Percentiles rank a stretch among this genome's conserved stretches.
phyloP scores from a whole-genome alignment of 768 basidiomycete genomes.

The Trametes sanguinea region DNA sequence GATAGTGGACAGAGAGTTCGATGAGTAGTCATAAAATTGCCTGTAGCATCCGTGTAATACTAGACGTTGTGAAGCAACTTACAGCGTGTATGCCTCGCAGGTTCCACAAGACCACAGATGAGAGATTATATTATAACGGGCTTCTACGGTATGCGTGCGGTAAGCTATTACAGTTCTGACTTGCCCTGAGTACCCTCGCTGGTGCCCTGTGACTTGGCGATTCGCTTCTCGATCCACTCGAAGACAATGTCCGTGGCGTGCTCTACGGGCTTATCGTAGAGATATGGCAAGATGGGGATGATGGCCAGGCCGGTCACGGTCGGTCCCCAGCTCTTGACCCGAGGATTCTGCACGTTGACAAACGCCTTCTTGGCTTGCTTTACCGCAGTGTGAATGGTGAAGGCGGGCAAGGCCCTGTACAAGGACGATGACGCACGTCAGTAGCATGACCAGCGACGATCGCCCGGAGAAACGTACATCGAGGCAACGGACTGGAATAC shows the following conservation, averaged over 20 bases:
- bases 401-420: constrained; percentile 74
- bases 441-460: constrained; percentile 8
- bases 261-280: constrained; percentile 83
- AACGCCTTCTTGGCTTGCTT: constrained; percentile 72
- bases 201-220: constrained; percentile 44
- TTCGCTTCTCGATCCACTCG: constrained; percentile 64
- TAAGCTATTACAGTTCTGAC: constrained; percentile 19
- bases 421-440: not conserved
- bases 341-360: constrained; percentile 54
- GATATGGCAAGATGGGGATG: constrained; percentile 71
- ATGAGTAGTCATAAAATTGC: constrained; percentile 9
- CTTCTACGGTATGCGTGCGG: not conserved
- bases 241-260: constrained; percentile 65
- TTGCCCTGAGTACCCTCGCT: constrained; percentile 28
- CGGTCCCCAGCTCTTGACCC: constrained; percentile 72
- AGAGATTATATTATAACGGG: not conserved
- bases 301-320: constrained; percentile 72
- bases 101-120: no score
- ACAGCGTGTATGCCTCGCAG: no score
- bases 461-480: constrained; percentile 51
- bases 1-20: constrained; percentile 17
- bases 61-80: constrained; percentile 2
- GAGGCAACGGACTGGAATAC: constrained; percentile 82
- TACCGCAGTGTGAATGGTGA: constrained; percentile 85
- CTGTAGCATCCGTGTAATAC: constrained; percentile 19